Conservation (phyloP, 2,329 filamentous ascomycete genomes). For the Zymoseptoria ardabiliae region DNA sequence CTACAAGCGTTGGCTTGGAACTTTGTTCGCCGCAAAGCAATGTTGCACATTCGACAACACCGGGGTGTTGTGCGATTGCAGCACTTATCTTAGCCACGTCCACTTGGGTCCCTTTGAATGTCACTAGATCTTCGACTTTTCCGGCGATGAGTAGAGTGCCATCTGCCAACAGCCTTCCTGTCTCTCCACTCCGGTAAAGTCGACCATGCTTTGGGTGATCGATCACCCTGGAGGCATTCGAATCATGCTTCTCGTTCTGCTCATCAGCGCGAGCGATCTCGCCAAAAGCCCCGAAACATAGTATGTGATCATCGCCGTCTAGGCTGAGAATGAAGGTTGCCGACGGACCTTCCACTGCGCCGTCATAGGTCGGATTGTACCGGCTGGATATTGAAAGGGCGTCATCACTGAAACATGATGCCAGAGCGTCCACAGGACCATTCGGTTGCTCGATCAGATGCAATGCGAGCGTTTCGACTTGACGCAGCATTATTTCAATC, state of each 20-base stretch:
- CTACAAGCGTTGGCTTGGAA: slow-evolving; percentile 50
- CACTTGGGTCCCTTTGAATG: slow-evolving; percentile 71
- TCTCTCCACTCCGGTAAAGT: slow-evolving; percentile 75
- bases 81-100: slow-evolving; percentile 71
- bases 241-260: slow-evolving; percentile 60
- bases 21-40: slow-evolving; percentile 46
- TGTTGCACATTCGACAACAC: slow-evolving; percentile 57
- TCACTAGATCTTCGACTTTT: slow-evolving; percentile 71
- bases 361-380: slow-evolving; percentile 35
- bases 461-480: slow-evolving; percentile 51
- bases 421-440: slow-evolving; percentile 28
- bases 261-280: slow-evolving; percentile 83
- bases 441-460: slow-evolving; percentile 36
- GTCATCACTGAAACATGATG: slow-evolving; percentile 16
- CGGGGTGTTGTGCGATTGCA: slow-evolving; percentile 45
- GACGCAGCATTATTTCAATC: slow-evolving; percentile 49
- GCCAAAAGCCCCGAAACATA: slow-evolving; percentile 66
- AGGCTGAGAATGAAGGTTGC: slow-evolving; percentile 54
- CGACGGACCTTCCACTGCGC: slow-evolving; percentile 58
- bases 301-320: slow-evolving; percentile 40
- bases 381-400: slow-evolving; percentile 38
- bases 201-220: slow-evolving; percentile 61
- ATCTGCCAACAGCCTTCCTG: slow-evolving; percentile 70
- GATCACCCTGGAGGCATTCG: slow-evolving; percentile 62
- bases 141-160: slow-evolving; percentile 67